These are phyloP conservation scores for Kodamaea alishanica DNA, from an alignment of 1,139 yeast species.

Conservation along the genomic window DNA sequence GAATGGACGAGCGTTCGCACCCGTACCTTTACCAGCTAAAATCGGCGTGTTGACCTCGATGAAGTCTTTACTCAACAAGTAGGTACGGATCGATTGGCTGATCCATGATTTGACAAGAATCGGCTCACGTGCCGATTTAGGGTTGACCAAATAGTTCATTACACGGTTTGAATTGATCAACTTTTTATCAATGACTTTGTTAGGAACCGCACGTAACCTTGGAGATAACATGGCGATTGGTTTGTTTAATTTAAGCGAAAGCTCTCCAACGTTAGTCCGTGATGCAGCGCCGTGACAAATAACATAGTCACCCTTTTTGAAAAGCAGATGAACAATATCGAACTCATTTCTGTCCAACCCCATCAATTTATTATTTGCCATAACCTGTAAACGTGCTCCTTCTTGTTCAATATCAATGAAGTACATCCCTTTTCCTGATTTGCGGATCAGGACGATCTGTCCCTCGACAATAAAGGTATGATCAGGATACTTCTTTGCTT, in stretches of 20 bases:
- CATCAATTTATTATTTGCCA: conserved; percentile 53
- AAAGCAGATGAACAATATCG: conserved; percentile 36
- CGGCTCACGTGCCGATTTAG: conserved; percentile 38
- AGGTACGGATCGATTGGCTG: conserved; percentile 52
- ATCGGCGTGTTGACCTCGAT: conserved; percentile 88
- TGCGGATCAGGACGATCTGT: conserved; percentile 52
- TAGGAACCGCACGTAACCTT: conserved; percentile 62
- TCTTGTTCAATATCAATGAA: conserved; percentile 70
- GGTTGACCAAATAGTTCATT: conserved; percentile 67
- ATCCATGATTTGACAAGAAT: conserved; percentile 55
- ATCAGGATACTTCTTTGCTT: conserved; percentile 15
- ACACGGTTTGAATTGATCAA: conserved; percentile 67
- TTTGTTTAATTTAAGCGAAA: conserved; percentile 60
- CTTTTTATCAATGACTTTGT: conserved; percentile 49
- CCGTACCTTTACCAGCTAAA: conserved; percentile 66
- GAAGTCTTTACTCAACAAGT: conserved; percentile 54
- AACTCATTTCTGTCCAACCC: conserved; percentile 43
- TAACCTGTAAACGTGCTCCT: conserved; percentile 50
- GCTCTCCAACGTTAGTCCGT: conserved; percentile 70
- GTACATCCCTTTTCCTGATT: conserved; percentile 61
- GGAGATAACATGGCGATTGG: conserved; percentile 60
- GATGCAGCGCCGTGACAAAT: conserved; percentile 68
- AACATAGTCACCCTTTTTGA: conserved; percentile 71
- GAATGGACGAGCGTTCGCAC: conserved; percentile 89
- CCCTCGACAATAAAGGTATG: conserved; percentile 43